phyloP scores from a whole-genome alignment of 2,329 filamentous ascomycete genomes.

The Penicillium sp. region DNA sequence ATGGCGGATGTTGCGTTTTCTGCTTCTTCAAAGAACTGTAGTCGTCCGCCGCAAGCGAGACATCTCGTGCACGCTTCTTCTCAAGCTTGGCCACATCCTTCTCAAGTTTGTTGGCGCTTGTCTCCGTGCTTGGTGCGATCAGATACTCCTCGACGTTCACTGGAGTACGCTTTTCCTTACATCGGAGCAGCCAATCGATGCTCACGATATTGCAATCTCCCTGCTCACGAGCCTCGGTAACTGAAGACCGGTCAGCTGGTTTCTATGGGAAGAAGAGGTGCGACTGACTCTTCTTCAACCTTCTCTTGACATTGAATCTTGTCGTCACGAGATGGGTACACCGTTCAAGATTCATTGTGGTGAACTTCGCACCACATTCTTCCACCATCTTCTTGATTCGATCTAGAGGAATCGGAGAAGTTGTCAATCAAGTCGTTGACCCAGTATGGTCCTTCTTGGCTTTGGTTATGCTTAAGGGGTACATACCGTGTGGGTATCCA shows the following conservation, averaged over 20 bases:
- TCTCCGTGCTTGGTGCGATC: neutral
- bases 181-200: conserved; percentile 55
- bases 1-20: neutral
- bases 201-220: conserved; percentile 52
- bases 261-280: neutral
- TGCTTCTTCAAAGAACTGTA: neutral
- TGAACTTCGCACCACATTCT: conserved; percentile 29
- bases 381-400: conserved; percentile 29
- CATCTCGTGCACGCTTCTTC: neutral
- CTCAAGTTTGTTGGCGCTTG: neutral
- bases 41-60: neutral
- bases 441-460: no score
- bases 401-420: conserved; percentile 13
- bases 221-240: conserved; percentile 43
- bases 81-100: neutral
- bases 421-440: neutral
- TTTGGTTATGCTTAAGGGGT: neutral
- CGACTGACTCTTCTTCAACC: conserved; percentile 23
- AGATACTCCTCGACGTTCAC: neutral
- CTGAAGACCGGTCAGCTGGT: conserved; percentile 10
- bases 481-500: conserved; percentile 45
- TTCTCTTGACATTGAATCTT: conserved; percentile 21
- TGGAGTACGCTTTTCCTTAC: neutral
- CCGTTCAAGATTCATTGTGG: conserved; percentile 18
- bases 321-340: conserved; percentile 37